Percentiles rank a stretch among this genome's conserved stretches.
phyloP scores from a whole-genome alignment of 495 filamentous ascomycete species.

The Xylaria curta region DNA sequence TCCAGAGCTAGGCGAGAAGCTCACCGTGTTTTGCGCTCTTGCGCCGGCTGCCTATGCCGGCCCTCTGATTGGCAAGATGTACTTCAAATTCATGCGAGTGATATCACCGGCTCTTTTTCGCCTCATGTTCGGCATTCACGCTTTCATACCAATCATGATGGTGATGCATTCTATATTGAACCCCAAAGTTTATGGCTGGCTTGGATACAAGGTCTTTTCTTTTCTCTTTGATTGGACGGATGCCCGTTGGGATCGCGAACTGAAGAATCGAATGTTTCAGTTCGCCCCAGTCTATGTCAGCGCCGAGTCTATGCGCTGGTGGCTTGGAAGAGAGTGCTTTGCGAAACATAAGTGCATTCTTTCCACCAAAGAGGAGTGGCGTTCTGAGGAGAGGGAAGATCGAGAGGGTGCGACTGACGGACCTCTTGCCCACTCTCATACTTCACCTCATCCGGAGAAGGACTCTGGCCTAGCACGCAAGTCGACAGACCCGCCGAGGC shows the following conservation, averaged over 20 bases:
- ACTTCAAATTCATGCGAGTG: slow-evolving; percentile 89
- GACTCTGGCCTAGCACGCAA: not conserved
- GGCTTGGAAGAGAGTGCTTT: slow-evolving; percentile 91
- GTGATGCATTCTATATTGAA: slow-evolving; percentile 72
- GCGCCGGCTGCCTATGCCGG: slow-evolving; percentile 93
- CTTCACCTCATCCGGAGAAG: slow-evolving; percentile 11
- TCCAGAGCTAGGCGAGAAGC: slow-evolving; percentile 81
- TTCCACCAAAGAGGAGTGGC: slow-evolving; percentile 71
- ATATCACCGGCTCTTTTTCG: slow-evolving; percentile 80
- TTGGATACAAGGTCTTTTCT: slow-evolving; percentile 89
- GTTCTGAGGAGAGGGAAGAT: slow-evolving; percentile 69
- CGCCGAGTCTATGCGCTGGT: slow-evolving; percentile 93
- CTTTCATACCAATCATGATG: slow-evolving; percentile 97
- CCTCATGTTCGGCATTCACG: slow-evolving; percentile 87
- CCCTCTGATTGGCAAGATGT: slow-evolving; percentile 81
- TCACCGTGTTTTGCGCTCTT: slow-evolving; percentile 91
- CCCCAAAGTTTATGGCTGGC: slow-evolving; percentile 73
- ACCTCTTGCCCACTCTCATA: slow-evolving; percentile 30
- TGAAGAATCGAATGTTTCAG: slow-evolving; percentile 86
- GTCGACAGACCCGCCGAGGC: slow-evolving; percentile 30
- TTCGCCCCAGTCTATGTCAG: slow-evolving; percentile 91
- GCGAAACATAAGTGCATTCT: slow-evolving; percentile 91
- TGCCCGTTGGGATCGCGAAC: slow-evolving; percentile 78
- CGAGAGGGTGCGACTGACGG: slow-evolving; percentile 59
- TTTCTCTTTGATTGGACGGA: slow-evolving; percentile 94